Evolutionary conservation across 2,329 filamentous ascomycete species (phyloP).

Genomic region (Cladosporium sp.): DNA sequence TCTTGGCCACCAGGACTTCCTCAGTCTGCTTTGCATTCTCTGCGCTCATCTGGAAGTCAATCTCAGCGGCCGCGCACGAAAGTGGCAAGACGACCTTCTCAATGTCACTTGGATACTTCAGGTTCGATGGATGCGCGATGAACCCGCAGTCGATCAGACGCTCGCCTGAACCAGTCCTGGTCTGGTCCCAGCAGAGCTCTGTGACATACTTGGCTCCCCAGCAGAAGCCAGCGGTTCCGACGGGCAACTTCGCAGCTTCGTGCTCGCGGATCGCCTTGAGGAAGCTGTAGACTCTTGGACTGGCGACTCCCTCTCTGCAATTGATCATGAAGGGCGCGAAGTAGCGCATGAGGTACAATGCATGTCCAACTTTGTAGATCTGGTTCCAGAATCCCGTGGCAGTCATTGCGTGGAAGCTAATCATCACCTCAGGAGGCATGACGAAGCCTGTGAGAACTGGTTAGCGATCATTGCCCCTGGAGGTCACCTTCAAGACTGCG

Average conservation of each 20-base stretch:
- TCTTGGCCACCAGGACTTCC: constrained; percentile 37
- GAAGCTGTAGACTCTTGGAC: constrained; percentile 32
- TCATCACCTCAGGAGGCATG: constrained; percentile 31
- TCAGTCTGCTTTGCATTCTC: constrained; percentile 37
- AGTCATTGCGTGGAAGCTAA: constrained; percentile 34
- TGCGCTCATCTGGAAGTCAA: constrained; percentile 32
- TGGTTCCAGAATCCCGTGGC: constrained; percentile 35
- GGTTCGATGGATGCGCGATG: constrained; percentile 38
- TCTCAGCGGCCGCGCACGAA: constrained; percentile 37
- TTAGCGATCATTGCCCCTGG: not conserved
- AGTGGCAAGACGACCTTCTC: constrained; percentile 37
- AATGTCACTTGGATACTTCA: constrained; percentile 38
- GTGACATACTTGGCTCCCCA: constrained; percentile 40
- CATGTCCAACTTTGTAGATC: constrained; percentile 35
- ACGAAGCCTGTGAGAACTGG: constrained; percentile 25
- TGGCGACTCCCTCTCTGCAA: constrained; percentile 28
- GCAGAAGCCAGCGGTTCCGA: constrained; percentile 40
- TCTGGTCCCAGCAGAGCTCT: constrained; percentile 35
- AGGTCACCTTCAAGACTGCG: not conserved
- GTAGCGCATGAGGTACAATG: constrained; percentile 25
- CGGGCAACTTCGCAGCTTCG: constrained; percentile 31
- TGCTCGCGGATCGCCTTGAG: constrained; percentile 33
- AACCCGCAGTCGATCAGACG: constrained; percentile 38
- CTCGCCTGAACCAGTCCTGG: constrained; percentile 32
- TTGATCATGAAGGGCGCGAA: constrained; percentile 33